Evolutionary conservation across 345 rosid genomes (phyloP).

Genomic region (Ceriops zippeliana): DNA sequence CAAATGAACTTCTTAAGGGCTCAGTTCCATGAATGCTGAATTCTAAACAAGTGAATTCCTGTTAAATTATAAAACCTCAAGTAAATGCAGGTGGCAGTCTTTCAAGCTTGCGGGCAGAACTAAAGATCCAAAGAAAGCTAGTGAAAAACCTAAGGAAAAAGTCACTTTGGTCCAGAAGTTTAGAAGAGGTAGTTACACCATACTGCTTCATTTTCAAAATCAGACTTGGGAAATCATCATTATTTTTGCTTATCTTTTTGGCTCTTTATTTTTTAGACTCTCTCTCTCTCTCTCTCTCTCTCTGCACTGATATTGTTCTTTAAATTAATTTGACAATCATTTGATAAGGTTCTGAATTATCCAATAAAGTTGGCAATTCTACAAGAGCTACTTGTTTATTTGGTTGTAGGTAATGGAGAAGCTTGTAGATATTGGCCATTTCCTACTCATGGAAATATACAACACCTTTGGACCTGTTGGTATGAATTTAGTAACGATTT

Average conservation of each 20-base stretch:
- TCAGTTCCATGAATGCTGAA: neutral
- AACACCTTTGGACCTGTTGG: constrained; percentile 21
- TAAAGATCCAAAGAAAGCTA: constrained; percentile 26
- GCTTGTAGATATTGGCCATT: constrained; percentile 32
- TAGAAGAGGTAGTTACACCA: constrained; percentile 28
- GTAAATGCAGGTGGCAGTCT: constrained; percentile 18
- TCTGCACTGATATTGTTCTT: neutral
- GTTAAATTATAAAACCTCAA: too few species aligned
- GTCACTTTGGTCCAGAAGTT: constrained; percentile 33
- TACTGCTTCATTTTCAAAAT: neutral
- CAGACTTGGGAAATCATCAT: neutral
- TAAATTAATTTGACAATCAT: too few species aligned
- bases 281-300: neutral
- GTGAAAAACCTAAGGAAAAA: constrained; percentile 28
- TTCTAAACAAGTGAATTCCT: neutral
- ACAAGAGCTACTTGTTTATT: neutral
- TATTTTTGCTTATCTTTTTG: neutral
- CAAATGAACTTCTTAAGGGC: neutral
- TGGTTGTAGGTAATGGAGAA: constrained; percentile 28
- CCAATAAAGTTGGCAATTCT: neutral
- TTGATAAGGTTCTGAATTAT: too few species aligned
- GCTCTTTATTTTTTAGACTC: neutral
- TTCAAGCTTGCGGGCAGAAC: constrained; percentile 17
- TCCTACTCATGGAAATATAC: constrained; percentile 25
- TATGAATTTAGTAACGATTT: constrained; percentile 10